Evolutionary conservation across 2,329 filamentous ascomycete genomes (phyloP), one percentile per base, ranked within the genome.

Genomic region (Fusarium paranaense): DNA sequence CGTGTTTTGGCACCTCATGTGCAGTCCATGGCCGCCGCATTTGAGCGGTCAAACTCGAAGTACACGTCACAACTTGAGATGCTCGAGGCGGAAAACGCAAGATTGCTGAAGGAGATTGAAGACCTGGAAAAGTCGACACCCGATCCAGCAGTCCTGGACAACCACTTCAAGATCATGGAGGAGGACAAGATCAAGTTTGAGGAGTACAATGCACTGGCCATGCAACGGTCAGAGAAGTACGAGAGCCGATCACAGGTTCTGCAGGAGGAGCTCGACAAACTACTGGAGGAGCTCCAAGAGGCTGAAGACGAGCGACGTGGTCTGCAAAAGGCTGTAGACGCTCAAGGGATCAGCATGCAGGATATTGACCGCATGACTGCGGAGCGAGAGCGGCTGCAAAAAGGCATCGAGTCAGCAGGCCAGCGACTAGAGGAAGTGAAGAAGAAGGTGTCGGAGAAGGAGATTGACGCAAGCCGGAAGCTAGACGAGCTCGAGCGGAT

Each of bases 281-380:
- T 95, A 25, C 87, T 92, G 63, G 85, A 88, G 10, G 95, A 98
- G 78, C 86, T 97, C 37, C 88, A 90, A 67, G 93, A 94, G 77
- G 93, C 93, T 0, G 95, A 98, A 74, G 91, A 93, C 18, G 97
- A 99, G 82, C 91, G 95, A 71, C 86, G 90, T 47, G 88, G 89
- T 33, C 88, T 99, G 11, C 96, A 98, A 81, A 91, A 93, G 68
- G 92, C 93, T 33, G 95, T 99, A 32, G 97, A 98, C 82, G 92
- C 93, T 76, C 95, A 97, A 80, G 97, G 97, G 3, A 95, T 99
- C 81, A 97, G 95, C 79, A 97, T 98, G 84, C 94, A 97, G 84
- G 97, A 99, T 88, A 98, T 99, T 80, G 97, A 99, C 88, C 95
- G 97, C 82, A 98, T 99, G 96, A 98, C 95, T 77, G 92, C 94